Evolutionary conservation across 2,329 filamentous ascomycete genomes (phyloP).

Genomic region (Diatrype stigma): DNA sequence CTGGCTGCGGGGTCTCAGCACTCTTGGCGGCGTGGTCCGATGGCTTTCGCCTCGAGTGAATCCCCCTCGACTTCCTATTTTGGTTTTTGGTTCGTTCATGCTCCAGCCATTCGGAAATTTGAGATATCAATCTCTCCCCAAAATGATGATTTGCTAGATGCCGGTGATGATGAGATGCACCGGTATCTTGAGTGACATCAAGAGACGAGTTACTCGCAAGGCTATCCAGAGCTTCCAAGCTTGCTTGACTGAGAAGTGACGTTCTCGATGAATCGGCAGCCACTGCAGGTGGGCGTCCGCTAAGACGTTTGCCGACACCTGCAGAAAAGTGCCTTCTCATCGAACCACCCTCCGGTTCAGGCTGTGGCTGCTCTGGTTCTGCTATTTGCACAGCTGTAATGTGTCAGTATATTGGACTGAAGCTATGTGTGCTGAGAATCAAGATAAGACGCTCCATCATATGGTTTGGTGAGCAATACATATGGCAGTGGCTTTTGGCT

Average conservation of each 20-base stretch:
- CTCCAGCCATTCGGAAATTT: slow-evolving; percentile 80
- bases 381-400: slow-evolving; percentile 53
- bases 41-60: slow-evolving; percentile 38
- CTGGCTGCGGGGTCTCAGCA: slow-evolving; percentile 5
- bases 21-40: slow-evolving; percentile 29
- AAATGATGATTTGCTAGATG: slow-evolving; percentile 32
- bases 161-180: slow-evolving; percentile 28
- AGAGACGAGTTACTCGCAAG: slow-evolving; percentile 21
- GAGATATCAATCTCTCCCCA: slow-evolving; percentile 60
- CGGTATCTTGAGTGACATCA: slow-evolving; percentile 19
- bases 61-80: slow-evolving; percentile 46
- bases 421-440: too few species aligned
- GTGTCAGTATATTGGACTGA: slow-evolving; percentile 12
- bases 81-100: slow-evolving; percentile 69
- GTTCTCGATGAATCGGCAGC: slow-evolving; percentile 38
- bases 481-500: background rate
- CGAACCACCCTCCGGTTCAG: slow-evolving; percentile 17
- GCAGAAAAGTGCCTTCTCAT: slow-evolving; percentile 42
- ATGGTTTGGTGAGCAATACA: background rate
- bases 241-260: slow-evolving; percentile 37
- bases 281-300: slow-evolving; percentile 35
- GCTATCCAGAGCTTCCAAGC: slow-evolving; percentile 28
- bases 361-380: slow-evolving; percentile 38
- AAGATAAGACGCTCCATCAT: background rate
- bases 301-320: slow-evolving; percentile 39